These are phyloP conservation scores for Pythium sp. DNA, from an alignment of 352 stramenopile species.

Conservation along the genomic window DNA sequence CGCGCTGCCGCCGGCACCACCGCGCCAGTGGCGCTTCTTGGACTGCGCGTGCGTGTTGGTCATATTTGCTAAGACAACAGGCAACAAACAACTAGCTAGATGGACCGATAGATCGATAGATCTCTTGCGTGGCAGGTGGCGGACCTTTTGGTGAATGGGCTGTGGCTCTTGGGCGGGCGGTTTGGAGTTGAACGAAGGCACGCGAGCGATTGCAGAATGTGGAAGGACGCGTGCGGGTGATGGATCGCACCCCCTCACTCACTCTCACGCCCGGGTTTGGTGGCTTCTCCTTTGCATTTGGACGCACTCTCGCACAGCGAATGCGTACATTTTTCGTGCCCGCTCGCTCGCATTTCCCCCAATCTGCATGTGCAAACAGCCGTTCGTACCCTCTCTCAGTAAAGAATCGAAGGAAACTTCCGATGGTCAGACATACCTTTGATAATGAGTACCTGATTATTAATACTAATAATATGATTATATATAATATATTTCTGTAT, in stretches of 20 bases:
- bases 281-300: neutral
- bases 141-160: neutral
- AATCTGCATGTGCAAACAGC: neutral
- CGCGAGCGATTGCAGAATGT: neutral
- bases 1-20: conserved; percentile 9
- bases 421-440: neutral
- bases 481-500: no score
- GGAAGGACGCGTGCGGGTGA: neutral
- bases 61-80: conserved; percentile 13
- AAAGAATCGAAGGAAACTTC: conserved; percentile 17
- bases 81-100: neutral
- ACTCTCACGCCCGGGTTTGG: neutral
- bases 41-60: conserved; percentile 28
- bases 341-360: neutral
- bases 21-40: conserved; percentile 54
- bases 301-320: neutral
- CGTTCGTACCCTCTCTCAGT: neutral
- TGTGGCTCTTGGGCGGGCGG: neutral
- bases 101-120: no score
- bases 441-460: no score
- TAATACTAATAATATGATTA: no score
- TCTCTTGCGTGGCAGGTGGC: neutral
- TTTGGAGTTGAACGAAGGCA: neutral
- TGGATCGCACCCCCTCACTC: conserved; percentile 6
- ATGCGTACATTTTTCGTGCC: neutral